Evolutionary conservation across 768 basidiomycete species (phyloP).

Genomic region (Harrya chromipes): DNA sequence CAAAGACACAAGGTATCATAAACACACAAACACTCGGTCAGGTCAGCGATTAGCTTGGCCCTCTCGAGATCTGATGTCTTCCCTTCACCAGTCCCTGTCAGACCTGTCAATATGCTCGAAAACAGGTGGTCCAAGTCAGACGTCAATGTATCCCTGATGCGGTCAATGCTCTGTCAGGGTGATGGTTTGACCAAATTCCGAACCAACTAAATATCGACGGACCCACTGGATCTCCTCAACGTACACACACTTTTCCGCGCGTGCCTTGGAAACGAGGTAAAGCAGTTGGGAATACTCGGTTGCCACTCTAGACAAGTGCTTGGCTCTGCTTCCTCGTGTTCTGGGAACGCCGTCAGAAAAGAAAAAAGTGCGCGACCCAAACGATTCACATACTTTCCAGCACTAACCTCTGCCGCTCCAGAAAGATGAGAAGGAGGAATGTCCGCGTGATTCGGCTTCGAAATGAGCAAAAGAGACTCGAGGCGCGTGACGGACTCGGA

Average conservation of each 20-base stretch:
- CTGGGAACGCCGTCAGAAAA: conserved; percentile 32
- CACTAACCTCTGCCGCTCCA: conserved; percentile 26
- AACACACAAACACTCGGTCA: conserved; percentile 75
- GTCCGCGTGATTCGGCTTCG: conserved; percentile 39
- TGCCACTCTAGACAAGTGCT: conserved; percentile 81
- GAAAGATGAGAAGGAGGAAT: conserved; percentile 30
- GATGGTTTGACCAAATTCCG: conserved; percentile 7
- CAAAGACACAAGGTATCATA: conserved; percentile 81
- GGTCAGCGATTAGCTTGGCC: conserved; percentile 57
- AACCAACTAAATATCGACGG: conserved; percentile 29
- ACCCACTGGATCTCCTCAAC: conserved; percentile 88
- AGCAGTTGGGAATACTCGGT: conserved; percentile 89
- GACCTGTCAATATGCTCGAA: conserved; percentile 50
- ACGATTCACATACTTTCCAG: conserved; percentile 33
- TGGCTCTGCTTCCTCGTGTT: conserved; percentile 61
- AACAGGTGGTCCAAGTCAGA: conserved; percentile 86
- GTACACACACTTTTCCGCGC: conserved; percentile 71
- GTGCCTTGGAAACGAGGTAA: conserved; percentile 85
- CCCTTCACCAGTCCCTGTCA: conserved; percentile 47
- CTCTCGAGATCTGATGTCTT: conserved; percentile 63
- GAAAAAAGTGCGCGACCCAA: neutral
- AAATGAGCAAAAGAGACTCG: conserved; percentile 78
- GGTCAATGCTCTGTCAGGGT: conserved; percentile 67
- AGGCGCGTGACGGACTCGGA: conserved; percentile 89
- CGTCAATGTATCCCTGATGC: conserved; percentile 80